These are phyloP conservation scores for Tanozyma kutaoensis DNA, from an alignment of 805 yeast species.

Conservation along the genomic window DNA sequence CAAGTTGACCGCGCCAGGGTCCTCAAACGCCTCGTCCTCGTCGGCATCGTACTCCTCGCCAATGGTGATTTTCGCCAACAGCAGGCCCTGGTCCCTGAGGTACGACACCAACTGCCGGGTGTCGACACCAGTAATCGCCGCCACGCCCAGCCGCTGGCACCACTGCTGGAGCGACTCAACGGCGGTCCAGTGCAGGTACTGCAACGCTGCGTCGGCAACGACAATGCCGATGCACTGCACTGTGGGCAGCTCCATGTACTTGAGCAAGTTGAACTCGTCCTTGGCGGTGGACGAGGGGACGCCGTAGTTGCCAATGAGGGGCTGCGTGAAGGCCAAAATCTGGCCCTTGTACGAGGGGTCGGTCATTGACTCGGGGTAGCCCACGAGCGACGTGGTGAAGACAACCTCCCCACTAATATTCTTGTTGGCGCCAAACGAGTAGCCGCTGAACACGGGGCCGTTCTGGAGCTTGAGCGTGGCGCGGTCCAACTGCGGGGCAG, in stretches of 20 bases:
- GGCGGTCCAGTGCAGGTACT: conserved; percentile 99
- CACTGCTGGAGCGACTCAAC: conserved; percentile 89
- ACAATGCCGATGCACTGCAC: conserved; percentile 94
- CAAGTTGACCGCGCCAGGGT: conserved; percentile 81
- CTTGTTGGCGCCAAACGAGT: conserved; percentile 90
- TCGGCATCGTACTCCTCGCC: conserved; percentile 89
- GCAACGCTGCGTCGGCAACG: conserved; percentile 88
- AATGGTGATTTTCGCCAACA: conserved; percentile 77
- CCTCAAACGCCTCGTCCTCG: conserved; percentile 80
- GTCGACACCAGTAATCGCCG: conserved; percentile 92
- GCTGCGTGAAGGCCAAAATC: conserved; percentile 92
- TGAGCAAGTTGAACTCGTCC: conserved; percentile 76
- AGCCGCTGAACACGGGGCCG: conserved; percentile 89
- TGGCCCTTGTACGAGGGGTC: conserved; percentile 98
- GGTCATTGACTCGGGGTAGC: conserved; percentile 98
- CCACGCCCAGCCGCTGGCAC: conserved; percentile 95
- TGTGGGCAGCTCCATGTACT: conserved; percentile 82
- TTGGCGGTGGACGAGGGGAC: conserved; percentile 77
- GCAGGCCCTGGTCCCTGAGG: conserved; percentile 92
- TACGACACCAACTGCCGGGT: conserved; percentile 89
- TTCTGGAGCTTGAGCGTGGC: conserved; percentile 86
- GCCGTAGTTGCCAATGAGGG: conserved; percentile 95
- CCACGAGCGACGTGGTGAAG: conserved; percentile 94
- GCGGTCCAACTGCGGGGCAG: conserved; percentile 42
- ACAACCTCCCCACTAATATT: conserved; percentile 96